Conservation (phyloP, 2,329 filamentous ascomycete genomes). For the Apiospora phragmitis region DNA sequence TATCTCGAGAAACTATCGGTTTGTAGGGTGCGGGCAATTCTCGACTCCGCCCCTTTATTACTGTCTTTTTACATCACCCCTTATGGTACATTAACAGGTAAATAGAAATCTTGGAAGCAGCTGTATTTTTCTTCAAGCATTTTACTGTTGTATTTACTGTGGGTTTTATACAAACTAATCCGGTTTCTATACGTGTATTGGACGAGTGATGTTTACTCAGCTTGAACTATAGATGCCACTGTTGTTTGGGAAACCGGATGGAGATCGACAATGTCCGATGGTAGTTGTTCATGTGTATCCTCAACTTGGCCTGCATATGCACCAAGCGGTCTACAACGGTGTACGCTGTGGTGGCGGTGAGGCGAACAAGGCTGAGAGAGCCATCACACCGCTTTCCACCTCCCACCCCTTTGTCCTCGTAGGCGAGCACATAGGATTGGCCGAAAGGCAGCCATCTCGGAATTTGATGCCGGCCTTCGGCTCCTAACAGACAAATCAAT, state of each 20-base stretch:
- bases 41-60: background rate
- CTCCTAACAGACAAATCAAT: background rate
- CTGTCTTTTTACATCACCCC: background rate
- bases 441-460: background rate
- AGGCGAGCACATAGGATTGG: background rate
- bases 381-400: background rate
- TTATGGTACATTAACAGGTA: background rate
- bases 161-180: background rate
- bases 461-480: background rate
- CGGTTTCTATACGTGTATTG: background rate
- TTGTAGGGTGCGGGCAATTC: background rate
- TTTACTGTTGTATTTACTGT: background rate
- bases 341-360: background rate
- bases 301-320: background rate
- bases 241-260: background rate
- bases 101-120: background rate
- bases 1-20: background rate
- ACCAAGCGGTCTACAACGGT: background rate
- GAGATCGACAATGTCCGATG: too few relatives aligned
- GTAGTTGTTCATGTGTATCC: too few relatives aligned
- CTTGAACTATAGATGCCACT: background rate
- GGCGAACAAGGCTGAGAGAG: background rate
- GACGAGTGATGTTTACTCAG: background rate
- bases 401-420: background rate
- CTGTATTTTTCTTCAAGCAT: background rate